Conservation (phyloP, 768 basidiomycete genomes). For the Hericium coralloides region DNA sequence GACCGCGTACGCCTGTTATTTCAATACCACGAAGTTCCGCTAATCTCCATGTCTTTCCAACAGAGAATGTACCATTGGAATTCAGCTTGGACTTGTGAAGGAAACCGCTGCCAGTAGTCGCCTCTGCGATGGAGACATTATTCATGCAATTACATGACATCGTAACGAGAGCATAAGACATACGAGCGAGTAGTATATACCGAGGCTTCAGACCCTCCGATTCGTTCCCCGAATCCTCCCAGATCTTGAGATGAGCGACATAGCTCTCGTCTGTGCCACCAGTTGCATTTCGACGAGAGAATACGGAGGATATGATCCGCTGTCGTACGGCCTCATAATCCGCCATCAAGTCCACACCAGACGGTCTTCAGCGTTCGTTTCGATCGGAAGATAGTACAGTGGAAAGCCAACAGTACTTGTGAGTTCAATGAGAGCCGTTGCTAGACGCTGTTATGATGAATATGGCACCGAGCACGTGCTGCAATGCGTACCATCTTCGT, state of each 20-base stretch:
- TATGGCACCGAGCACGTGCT: neutral
- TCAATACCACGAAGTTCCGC: slow-evolving; percentile 75
- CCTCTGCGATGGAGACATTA: slow-evolving; percentile 32
- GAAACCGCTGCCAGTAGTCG: slow-evolving; percentile 52
- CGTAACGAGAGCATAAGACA: slow-evolving; percentile 26
- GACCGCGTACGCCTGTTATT: slow-evolving; percentile 32
- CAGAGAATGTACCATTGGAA: slow-evolving; percentile 88
- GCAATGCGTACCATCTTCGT: neutral
- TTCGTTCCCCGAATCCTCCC: slow-evolving; percentile 73
- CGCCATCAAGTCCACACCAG: slow-evolving; percentile 19
- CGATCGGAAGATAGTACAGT: neutral
- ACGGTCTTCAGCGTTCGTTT: too few species aligned
- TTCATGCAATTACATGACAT: neutral
- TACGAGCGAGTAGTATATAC: slow-evolving; percentile 87
- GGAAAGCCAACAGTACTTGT: neutral
- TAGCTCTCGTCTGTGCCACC: slow-evolving; percentile 70
- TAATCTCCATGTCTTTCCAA: slow-evolving; percentile 94
- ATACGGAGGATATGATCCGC: slow-evolving; percentile 77
- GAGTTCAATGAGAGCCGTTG: neutral
- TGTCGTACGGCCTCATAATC: slow-evolving; percentile 46
- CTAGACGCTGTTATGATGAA: neutral
- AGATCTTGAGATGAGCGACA: slow-evolving; percentile 85
- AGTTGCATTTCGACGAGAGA: slow-evolving; percentile 58
- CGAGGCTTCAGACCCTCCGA: slow-evolving; percentile 73
- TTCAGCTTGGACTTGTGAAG: slow-evolving; percentile 98